Base-by-base conservation (phyloP, 179 eudicot genomes). In the Patellifolia procumbens region DNA sequence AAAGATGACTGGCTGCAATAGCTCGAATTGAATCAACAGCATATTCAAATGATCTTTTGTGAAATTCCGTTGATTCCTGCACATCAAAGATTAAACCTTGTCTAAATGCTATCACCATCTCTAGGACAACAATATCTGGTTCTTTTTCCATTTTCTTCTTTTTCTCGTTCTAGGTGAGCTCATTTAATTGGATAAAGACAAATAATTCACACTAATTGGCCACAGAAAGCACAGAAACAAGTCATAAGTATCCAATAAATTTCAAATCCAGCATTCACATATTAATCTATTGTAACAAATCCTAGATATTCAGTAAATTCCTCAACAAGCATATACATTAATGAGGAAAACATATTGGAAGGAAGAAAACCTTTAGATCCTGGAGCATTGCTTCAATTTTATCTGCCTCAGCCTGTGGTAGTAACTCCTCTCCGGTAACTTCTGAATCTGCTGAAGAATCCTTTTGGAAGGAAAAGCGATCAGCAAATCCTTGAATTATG, bases 11-110 rank as follows among this genome's bases (percentile, higher is more conserved):
- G 70, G 99, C 99, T 58, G 99, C 96, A 83, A 91, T 87, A 60
- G 90, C 84, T 68, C 93, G 92, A 74, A 93, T 88, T 5, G 98
- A 86, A 86, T 89, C 97, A 81, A 96, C 88, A 48, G 97, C 92
- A 82, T 83, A 84, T 84, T 91, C 98, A 87, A 96, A 96, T 82
- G 98, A 93, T 83, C 99, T 88, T 85, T 81, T 93, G 83, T 93
- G 98, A 85, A 96, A 96, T 85, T 93, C 99, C 17, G 97, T 89
- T 59, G 98, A 89, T 75, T 96, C 99, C 99, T 96, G 87, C 82
- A 85, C 32, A 77, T 2, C n/a, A 48, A 43, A 45, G 76, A 58
- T 63, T 80, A 75, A 24, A 42, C 19, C 19, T 26, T 17, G 13
- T 56, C 58, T 58, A 56, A 19, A 48, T 62, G 56, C 76, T 67